Percentiles rank a stretch among this genome's conserved stretches.
Evolutionary conservation across 2,329 filamentous ascomycete species (phyloP).

Genomic region (Orbilia brochopaga): DNA sequence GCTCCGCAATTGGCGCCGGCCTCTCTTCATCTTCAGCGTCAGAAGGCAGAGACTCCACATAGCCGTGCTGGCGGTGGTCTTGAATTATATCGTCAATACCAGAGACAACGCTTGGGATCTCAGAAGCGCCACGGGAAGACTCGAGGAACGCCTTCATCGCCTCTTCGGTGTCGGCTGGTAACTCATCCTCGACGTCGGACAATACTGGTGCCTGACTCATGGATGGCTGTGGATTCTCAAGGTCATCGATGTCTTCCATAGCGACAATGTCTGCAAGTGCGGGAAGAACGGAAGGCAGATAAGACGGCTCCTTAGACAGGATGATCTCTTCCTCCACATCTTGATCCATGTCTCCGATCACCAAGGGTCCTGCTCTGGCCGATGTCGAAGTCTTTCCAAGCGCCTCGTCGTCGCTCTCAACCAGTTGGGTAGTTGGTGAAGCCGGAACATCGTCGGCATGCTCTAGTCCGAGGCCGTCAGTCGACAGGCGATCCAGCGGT

Average conservation of each 20-base stretch:
- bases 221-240: constrained; percentile 9
- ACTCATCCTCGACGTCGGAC: constrained; percentile 10
- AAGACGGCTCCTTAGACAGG: constrained; percentile 25
- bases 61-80: constrained; percentile 9
- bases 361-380: background rate
- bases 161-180: background rate
- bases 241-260: constrained; percentile 19
- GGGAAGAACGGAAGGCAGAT: constrained; percentile 4
- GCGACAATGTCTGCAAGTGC: background rate
- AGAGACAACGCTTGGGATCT: background rate
- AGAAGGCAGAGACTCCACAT: constrained; percentile 33
- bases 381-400: constrained; percentile 5
- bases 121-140: background rate
- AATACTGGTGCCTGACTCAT: constrained; percentile 9
- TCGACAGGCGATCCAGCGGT: background rate
- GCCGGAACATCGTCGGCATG: constrained; percentile 15
- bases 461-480: constrained; percentile 24
- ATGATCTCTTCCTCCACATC: constrained; percentile 44
- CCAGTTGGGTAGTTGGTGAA: constrained; percentile 12
- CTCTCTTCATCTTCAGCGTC: constrained; percentile 22
- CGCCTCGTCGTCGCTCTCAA: constrained; percentile 26
- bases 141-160: constrained; percentile 15
- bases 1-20: background rate
- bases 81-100: constrained; percentile 23
- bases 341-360: constrained; percentile 29